Conservation (phyloP, 2,329 filamentous ascomycete genomes). For the Metarhizium sp. region DNA sequence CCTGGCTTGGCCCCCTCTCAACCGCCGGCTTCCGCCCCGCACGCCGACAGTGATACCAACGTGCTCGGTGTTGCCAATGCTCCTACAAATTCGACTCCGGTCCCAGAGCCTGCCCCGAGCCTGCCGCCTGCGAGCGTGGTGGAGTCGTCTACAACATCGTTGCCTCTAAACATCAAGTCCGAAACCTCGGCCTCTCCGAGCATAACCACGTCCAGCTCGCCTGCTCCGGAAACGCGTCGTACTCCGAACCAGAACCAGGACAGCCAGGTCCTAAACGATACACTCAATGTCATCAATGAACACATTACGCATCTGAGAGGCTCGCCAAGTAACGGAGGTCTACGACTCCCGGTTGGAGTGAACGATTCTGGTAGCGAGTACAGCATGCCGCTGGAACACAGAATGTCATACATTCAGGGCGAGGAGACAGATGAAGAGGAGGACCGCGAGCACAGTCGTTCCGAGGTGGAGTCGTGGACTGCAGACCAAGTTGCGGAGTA, state of each 20-base stretch:
- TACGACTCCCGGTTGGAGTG: conserved; percentile 45
- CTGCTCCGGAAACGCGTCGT: conserved; percentile 21
- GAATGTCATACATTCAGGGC: conserved; percentile 85
- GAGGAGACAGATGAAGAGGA: conserved; percentile 96
- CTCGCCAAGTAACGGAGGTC: conserved; percentile 38
- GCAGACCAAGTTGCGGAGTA: conserved; percentile 81
- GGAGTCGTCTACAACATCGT: conserved; percentile 25
- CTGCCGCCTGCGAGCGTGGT: conserved; percentile 22
- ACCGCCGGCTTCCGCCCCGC: conserved; percentile 18
- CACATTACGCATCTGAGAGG: conserved; percentile 81
- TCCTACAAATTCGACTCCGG: conserved; percentile 19
- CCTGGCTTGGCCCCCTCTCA: conserved; percentile 21
- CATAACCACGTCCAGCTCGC: conserved; percentile 18
- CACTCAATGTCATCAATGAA: conserved; percentile 90
- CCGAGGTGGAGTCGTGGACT: conserved; percentile 72
- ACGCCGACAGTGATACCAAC: conserved; percentile 19
- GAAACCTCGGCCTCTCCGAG: conserved; percentile 17
- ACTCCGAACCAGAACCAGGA: conserved; percentile 39
- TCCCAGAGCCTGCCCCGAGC: conserved; percentile 16
- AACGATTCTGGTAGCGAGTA: conserved; percentile 87
- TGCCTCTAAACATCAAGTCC: conserved; percentile 33
- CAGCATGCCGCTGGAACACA: conserved; percentile 66
- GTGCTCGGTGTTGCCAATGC: conserved; percentile 11
- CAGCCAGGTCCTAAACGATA: conserved; percentile 81
- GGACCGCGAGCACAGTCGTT: conserved; percentile 53